phyloP scores from a whole-genome alignment of 441 rosid genomes.

The Erodium trifolium region DNA sequence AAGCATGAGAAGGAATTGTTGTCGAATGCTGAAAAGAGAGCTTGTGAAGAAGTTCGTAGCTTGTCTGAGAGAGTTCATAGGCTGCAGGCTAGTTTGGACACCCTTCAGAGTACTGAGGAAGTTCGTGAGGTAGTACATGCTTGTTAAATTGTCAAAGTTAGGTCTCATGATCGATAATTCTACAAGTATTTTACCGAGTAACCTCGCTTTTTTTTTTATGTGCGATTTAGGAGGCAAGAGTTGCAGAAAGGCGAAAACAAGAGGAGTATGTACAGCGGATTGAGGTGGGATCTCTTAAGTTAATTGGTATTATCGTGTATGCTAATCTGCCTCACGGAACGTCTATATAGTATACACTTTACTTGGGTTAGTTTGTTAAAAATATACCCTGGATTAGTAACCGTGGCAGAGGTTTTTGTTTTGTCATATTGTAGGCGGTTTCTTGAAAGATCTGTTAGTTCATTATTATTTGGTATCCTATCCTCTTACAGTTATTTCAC shows the following conservation, averaged over 20 bases:
- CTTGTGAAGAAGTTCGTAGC: constrained; percentile 76
- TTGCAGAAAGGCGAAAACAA: constrained; percentile 71
- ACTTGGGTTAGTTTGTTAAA: not conserved
- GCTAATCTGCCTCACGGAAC: not conserved
- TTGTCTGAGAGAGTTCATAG: constrained; percentile 80
- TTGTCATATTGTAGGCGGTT: not conserved
- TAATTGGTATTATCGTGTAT: not conserved
- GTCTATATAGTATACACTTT: no score
- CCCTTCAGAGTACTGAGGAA: constrained; percentile 79
- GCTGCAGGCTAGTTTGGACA: constrained; percentile 82
- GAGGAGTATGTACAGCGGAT: constrained; percentile 62
- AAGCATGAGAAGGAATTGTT: constrained; percentile 77
- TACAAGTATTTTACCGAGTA: no score
- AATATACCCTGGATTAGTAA: not conserved
- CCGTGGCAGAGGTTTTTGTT: not conserved
- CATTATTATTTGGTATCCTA: not conserved
- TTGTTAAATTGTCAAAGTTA: not conserved
- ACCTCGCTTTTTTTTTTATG: constrained; percentile 11
- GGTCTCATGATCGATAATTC: not conserved
- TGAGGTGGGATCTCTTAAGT: constrained; percentile 48
- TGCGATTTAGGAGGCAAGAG: constrained; percentile 62
- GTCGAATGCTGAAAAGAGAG: constrained; percentile 85
- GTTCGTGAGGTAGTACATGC: constrained; percentile 65
- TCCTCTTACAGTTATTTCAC: not conserved
- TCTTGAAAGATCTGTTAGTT: not conserved